Evolutionary conservation across 345 rosid species (phyloP), one percentile per base, ranked within the genome.

Genomic region (Hibiscus syriacus): DNA sequence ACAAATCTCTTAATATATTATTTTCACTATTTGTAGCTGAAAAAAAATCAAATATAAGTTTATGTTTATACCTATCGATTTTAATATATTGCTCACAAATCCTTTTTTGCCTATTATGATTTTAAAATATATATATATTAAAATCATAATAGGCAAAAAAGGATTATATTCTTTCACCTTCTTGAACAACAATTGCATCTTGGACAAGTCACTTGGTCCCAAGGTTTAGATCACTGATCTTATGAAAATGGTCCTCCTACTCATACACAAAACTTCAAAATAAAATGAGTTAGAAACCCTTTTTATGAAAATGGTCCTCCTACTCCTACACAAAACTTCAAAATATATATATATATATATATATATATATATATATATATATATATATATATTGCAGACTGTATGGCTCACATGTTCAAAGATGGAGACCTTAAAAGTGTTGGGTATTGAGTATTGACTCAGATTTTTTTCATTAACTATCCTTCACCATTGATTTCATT

Each of bases 381-480:
- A 49, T 17, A 6, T 14, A 14, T 27, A 54, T n/a, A 3, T 41
- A 54, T 46, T 69, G 49, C 2, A 19, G 26, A 26, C 7, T 50
- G 68, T 68, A 58, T 53, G 61, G 25, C 57, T 72, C 78, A 41
- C 73, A 67, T 56, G 67, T 68, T 59, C 22, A 53, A 54, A 63
- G 74, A 64, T 65, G 43, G 20, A 72, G 74, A 79, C 68, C 57
- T 58, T 1, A 32, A 69, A 63, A n/a, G n/a, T n/a, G n/a, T n/a
- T n/a, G n/a, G n/a, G n/a, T n/a, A n/a, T n/a, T n/a, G n/a, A n/a
- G n/a, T n/a, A 70, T 64, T 73, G 48, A 64, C 66, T 25, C 1
- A 32, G 20, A 68, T 32, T 48, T 27, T 52, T 17, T n/a, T n/a
- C n/a, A n/a, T n/a, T n/a, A n/a, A n/a, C n/a, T n/a, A n/a, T n/a